A percentile compares a stretch with the other conserved stretches of the same genome.
phyloP scores from a whole-genome alignment of 345 rosid genomes.

The Balakata baccata region DNA sequence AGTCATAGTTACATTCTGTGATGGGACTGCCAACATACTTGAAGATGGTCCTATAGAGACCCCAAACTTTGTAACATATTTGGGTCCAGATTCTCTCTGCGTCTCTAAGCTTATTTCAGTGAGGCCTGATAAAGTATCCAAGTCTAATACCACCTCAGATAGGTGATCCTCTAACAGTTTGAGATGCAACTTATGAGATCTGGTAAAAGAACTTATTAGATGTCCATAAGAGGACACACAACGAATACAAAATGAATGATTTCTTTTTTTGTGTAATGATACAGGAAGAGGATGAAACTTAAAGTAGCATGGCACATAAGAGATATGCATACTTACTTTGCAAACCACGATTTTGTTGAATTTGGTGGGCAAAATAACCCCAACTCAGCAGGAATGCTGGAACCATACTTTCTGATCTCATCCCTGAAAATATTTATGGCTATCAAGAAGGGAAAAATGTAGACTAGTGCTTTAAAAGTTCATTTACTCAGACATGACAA shows the following conservation, averaged over 20 bases:
- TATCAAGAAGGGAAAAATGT: conserved; percentile 15
- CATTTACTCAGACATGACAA: conserved; percentile 20
- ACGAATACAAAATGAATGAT: neutral
- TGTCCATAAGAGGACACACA: neutral
- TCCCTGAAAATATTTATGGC: conserved; percentile 50
- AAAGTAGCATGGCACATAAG: conserved; percentile 2
- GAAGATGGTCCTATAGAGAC: conserved; percentile 58
- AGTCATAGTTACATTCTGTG: conserved; percentile 59
- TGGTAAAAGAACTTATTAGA: conserved; percentile 27
- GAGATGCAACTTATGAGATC: conserved; percentile 63
- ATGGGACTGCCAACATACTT: conserved; percentile 50
- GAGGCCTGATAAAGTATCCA: conserved; percentile 82
- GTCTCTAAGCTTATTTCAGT: conserved; percentile 73
- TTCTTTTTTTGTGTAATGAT: neutral
- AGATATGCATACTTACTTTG: conserved; percentile 45
- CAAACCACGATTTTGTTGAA: conserved; percentile 68
- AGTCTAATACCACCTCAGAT: conserved; percentile 60
- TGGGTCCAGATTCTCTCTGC: conserved; percentile 49
- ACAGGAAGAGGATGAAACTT: neutral
- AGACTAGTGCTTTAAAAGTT: conserved; percentile 17
- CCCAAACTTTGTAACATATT: conserved; percentile 67
- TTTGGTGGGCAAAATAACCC: conserved; percentile 70
- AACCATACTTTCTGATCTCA: conserved; percentile 46
- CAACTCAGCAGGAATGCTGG: conserved; percentile 51
- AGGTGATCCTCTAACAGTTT: conserved; percentile 50